Conservation (phyloP, 768 basidiomycete species). For the Epithele typhae region DNA sequence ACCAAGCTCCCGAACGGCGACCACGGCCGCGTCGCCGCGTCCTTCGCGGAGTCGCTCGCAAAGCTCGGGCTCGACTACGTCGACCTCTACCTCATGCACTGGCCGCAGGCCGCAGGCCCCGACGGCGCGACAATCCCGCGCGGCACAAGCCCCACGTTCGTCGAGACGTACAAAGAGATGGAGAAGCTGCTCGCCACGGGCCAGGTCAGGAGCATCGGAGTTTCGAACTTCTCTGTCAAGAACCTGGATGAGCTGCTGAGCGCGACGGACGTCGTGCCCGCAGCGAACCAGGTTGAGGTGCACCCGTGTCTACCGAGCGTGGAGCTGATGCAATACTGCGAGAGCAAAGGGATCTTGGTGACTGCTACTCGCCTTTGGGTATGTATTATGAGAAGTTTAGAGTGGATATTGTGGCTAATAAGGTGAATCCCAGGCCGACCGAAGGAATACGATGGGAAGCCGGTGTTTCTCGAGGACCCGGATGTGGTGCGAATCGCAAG, state of each 20-base stretch:
- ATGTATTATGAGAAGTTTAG: background rate
- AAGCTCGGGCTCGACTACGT: conserved; percentile 29
- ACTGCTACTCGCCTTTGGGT: conserved; percentile 52
- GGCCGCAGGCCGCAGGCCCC: conserved; percentile 38
- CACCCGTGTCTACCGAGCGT: conserved; percentile 50
- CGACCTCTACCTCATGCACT: conserved; percentile 46
- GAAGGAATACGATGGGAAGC: conserved; percentile 20
- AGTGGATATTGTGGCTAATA: too few species aligned
- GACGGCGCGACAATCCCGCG: conserved; percentile 23
- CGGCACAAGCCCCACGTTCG: conserved; percentile 23
- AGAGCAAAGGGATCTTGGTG: conserved; percentile 42
- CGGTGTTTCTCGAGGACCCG: conserved; percentile 31
- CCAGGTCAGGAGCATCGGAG: conserved; percentile 46
- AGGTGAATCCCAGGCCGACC: conserved; percentile 30
- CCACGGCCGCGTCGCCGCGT: conserved; percentile 30
- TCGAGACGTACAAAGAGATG: conserved; percentile 46
- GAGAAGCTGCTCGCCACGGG: conserved; percentile 50
- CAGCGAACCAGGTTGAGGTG: conserved; percentile 40
- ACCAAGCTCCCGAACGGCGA: conserved; percentile 25
- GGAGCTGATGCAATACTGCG: conserved; percentile 44
- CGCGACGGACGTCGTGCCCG: conserved; percentile 39
- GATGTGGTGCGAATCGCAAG: conserved; percentile 18
- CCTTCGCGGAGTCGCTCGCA: conserved; percentile 36
- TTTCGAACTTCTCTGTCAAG: conserved; percentile 56
- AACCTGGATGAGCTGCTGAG: conserved; percentile 34